Base-by-base conservation (phyloP, 495 filamentous ascomycete species). In the Aspergillus hancockii region DNA sequence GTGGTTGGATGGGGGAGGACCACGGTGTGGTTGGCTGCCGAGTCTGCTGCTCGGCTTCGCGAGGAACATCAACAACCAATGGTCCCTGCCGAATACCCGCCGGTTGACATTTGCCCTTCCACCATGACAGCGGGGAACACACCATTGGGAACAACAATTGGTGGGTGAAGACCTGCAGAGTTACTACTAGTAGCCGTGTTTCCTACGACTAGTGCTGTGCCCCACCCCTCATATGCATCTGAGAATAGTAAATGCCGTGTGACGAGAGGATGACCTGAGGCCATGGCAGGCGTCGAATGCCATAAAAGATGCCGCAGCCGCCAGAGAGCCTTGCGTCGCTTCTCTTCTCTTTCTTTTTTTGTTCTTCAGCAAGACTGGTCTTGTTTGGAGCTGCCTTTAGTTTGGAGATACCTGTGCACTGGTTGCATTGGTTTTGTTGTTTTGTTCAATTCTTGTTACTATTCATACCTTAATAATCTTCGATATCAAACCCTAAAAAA, bases 331-430 rank as follows among this genome's bases (percentile, higher is more conserved):
- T 58, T 60, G 63, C 68, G 58, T 62, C 71, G 65, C 63, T 62
- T 70, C 52, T 65, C 64, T 63, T 62, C 65, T 71, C 67, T 73
- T 69, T 73, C 70, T 75, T 70, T 86, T 41, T 55, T 70, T 65
- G 79, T 77, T 87, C 86, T 82, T 79, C 83, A 87, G 88, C 88
- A 90, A 90, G 88, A 81, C 51, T 54, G 52, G 80, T 77, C 85
- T 85, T 86, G 85, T 83, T 76, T 79, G 78, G 81, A 87, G 81
- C 81, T 89, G 75, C 68, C 66, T 54, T 61, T 78, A 79, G 70
- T 75, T 79, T 71, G 77, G 38, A 41, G 38, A 41, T 77, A 74
- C 68, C 74, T 73, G 66, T 72, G 71, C 71, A 76, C 77, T 78
- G 73, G 72, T 73, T 82, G 69, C 78, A 76, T 71, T 74, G 70